Evolutionary conservation across 1,284 basidiomycete species (phyloP).

Genomic region (Heterobasidion parviporum): DNA sequence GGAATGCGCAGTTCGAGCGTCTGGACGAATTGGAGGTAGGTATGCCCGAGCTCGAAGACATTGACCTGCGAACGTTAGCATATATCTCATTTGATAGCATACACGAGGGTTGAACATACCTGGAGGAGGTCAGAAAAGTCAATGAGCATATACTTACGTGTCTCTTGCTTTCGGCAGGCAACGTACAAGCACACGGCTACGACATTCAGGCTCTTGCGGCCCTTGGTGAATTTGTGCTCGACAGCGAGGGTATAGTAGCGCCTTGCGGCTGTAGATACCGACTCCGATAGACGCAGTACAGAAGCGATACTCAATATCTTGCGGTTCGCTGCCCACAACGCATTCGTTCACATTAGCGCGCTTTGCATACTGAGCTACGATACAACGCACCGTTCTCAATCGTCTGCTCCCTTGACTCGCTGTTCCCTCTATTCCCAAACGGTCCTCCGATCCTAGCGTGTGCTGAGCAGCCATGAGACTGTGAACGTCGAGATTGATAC

Average conservation of each 20-base stretch:
- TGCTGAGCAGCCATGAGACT: slow-evolving; percentile 32
- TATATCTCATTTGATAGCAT: not conserved
- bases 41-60: slow-evolving; percentile 95
- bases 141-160: slow-evolving; percentile 92
- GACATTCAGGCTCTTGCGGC: slow-evolving; percentile 87
- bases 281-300: slow-evolving; percentile 72
- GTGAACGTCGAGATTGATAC: not conserved
- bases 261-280: slow-evolving; percentile 76
- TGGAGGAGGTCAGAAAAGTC: slow-evolving; percentile 93
- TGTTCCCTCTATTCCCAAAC: slow-evolving; percentile 67
- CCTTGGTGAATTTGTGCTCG: slow-evolving; percentile 90
- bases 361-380: not conserved
- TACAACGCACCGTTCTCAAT: slow-evolving; percentile 69
- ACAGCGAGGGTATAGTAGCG: slow-evolving; percentile 92
- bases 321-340: slow-evolving; percentile 61
- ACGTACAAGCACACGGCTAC: slow-evolving; percentile 95
- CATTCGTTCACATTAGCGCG: not conserved
- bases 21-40: slow-evolving; percentile 90
- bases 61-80: slow-evolving; percentile 61
- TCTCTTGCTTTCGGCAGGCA: slow-evolving; percentile 88
- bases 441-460: slow-evolving; percentile 74
- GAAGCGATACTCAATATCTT: slow-evolving; percentile 79
- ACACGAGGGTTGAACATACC: slow-evolving; percentile 28
- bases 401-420: slow-evolving; percentile 81
- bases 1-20: slow-evolving; percentile 85